phyloP scores from a whole-genome alignment of 148 eudicot genomes.

The Rhododendron simsii region DNA sequence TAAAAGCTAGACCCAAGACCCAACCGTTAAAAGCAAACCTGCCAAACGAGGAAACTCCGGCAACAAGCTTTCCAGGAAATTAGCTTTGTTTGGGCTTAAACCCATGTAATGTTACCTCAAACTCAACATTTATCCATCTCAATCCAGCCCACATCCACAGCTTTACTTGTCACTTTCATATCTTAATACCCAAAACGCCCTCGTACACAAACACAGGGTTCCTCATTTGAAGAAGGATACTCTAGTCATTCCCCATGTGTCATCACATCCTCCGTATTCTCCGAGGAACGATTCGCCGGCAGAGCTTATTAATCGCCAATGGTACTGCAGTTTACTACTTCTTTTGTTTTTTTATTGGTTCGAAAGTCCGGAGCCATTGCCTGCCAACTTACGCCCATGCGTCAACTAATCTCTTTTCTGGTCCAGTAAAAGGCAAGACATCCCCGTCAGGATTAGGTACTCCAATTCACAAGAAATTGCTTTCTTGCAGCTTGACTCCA shows the following conservation, averaged over 20 bases:
- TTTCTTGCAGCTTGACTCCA: too few relatives aligned
- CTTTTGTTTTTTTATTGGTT: too few relatives aligned
- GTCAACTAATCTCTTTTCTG: too few relatives aligned
- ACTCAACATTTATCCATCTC: neutral
- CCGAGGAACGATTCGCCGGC: too few relatives aligned
- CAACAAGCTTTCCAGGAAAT: neutral
- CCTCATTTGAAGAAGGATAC: neutral
- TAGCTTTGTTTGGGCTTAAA: constrained; percentile 7
- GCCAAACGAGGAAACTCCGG: neutral
- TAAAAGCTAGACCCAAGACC: neutral
- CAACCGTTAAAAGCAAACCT: neutral
- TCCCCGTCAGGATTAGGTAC: rapidly evolving
- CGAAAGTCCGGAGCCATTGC: too few relatives aligned
- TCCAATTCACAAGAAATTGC: too few relatives aligned
- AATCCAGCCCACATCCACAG: neutral
- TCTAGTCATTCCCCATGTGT: neutral
- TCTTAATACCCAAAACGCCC: neutral
- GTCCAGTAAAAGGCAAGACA: too few relatives aligned
- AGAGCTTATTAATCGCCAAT: too few relatives aligned
- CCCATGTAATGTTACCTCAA: constrained; percentile 2
- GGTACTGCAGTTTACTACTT: too few relatives aligned
- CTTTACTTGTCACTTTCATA: neutral
- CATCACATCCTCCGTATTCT: neutral
- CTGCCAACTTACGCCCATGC: too few relatives aligned
- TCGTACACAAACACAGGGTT: too few relatives aligned